Base-by-base conservation (phyloP, 345 rosid species). In the Cardamine occulta region DNA sequence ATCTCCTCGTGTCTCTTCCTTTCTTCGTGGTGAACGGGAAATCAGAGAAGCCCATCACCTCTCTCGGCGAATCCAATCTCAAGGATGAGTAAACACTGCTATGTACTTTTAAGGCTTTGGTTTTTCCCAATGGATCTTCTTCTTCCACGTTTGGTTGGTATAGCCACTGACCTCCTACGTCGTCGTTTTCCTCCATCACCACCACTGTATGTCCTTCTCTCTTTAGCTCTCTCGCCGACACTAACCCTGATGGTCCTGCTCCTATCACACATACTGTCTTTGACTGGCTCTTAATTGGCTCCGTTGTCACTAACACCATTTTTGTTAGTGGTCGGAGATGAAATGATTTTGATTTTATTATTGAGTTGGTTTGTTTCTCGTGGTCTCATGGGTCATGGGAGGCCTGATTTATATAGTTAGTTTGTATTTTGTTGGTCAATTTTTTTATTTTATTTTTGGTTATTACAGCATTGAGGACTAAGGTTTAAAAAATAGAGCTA, bases 111-210 rank as follows among this genome's bases (percentile, higher is more conserved):
- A 84, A 72, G 51, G 79, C 52, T 63, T 70, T 34, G 5, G 39
- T 63, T 73, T 68, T 80, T 5, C 94, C 94, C 21, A 90, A 37
- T 1, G 83, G 84, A 18, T 88, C 87, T 76, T 91, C 96, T 13
- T 18, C 73, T 53, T 85, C 87, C 4, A 84, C 85, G 64, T 85
- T 75, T 3, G 92, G 84, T 9, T 86, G 82, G 52, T 88, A 93
- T 60, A 91, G 69, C 96, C 97, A 93, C 54, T 93, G 98, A 21
- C 98, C 98, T 31, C 98, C 97, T 0, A 93, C 83, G 45, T 93
- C 94, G 13, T 87, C 80, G 78, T 81, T 89, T 79, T 91, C 97
- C 70, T 93, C 97, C 79, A 89, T 48, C 1, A 89, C 88, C 61
- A 87, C 90, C 74, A 80, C 94, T 0, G 5, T 62, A 58, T 91